These are phyloP conservation scores for Neurospora sp. DNA, from an alignment of 495 filamentous ascomycete species.

Conservation along the genomic window DNA sequence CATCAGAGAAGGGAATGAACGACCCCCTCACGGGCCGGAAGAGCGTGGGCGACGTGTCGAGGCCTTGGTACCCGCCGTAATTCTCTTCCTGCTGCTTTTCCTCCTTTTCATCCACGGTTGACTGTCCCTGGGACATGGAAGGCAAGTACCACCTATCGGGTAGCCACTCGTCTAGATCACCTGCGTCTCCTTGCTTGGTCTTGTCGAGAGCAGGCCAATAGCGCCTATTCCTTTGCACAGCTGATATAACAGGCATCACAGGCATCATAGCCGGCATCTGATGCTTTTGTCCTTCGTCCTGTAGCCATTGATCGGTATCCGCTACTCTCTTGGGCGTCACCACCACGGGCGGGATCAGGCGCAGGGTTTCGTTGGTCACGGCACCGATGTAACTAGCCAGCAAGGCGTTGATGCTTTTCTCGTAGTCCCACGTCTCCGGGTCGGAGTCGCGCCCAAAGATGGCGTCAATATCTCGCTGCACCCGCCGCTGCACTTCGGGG, in stretches of 20 bases:
- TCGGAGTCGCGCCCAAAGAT: conserved; percentile 39
- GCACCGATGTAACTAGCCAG: conserved; percentile 55
- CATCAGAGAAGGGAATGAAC: conserved; percentile 66
- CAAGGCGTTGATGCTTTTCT: conserved; percentile 44
- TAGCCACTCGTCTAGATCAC: conserved; percentile 37
- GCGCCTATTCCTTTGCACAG: conserved; percentile 50
- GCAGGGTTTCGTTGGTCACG: conserved; percentile 58
- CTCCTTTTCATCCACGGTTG: conserved; percentile 3
- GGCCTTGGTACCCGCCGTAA: conserved; percentile 44
- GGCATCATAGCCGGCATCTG: conserved; percentile 41
- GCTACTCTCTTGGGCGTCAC: conserved; percentile 50
- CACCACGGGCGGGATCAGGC: conserved; percentile 51
- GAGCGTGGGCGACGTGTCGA: conserved; percentile 42
- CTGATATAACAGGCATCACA: conserved; percentile 13
- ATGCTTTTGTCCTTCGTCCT: conserved; percentile 31
- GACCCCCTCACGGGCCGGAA: conserved; percentile 54
- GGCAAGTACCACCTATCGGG: conserved; percentile 38
- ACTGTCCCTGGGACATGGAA: neutral
- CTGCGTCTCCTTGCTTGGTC: conserved; percentile 24
- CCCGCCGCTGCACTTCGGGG: conserved; percentile 41
- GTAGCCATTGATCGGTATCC: conserved; percentile 32
- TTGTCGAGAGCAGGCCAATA: conserved; percentile 44
- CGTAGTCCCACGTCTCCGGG: conserved; percentile 51
- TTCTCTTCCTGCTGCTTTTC: conserved; percentile 37
- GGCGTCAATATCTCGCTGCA: conserved; percentile 53